phyloP scores from a whole-genome alignment of 108 stramenopile species.

The Cylindrotheca closterium region DNA sequence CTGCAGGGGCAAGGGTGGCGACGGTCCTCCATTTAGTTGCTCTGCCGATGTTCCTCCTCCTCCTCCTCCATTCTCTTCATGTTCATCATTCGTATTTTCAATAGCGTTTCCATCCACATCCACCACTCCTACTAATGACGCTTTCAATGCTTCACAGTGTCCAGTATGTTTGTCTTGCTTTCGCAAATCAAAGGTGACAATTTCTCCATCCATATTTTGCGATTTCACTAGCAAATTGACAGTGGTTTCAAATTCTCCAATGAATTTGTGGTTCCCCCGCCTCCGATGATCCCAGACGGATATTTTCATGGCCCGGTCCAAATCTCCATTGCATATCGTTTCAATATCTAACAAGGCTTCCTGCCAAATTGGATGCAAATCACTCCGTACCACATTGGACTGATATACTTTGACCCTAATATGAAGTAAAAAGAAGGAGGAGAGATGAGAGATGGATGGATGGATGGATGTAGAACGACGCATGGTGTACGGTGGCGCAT shows the following conservation, averaged over 20 bases:
- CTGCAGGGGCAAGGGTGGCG: background rate
- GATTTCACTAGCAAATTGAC: constrained; percentile 40
- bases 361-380: constrained; percentile 73
- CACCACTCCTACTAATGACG: constrained; percentile 17
- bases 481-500: too few relatives aligned
- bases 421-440: background rate
- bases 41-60: constrained; percentile 1
- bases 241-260: constrained; percentile 77
- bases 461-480: too few relatives aligned
- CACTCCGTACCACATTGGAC: constrained; percentile 54
- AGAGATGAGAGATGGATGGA: background rate
- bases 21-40: background rate
- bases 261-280: constrained; percentile 64
- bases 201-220: constrained; percentile 20
- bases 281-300: constrained; percentile 67
- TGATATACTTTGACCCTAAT: constrained; percentile 59
- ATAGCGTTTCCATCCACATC: background rate
- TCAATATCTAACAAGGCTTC: constrained; percentile 64
- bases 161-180: constrained; percentile 34
- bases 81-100: background rate
- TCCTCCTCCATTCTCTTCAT: background rate
- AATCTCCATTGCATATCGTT: constrained; percentile 75
- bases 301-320: constrained; percentile 65
- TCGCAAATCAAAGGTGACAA: constrained; percentile 22
- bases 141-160: constrained; percentile 33